Base-by-base conservation (phyloP, 371 early-diverging fungal species). In the Lichtheimia hyalospora region DNA sequence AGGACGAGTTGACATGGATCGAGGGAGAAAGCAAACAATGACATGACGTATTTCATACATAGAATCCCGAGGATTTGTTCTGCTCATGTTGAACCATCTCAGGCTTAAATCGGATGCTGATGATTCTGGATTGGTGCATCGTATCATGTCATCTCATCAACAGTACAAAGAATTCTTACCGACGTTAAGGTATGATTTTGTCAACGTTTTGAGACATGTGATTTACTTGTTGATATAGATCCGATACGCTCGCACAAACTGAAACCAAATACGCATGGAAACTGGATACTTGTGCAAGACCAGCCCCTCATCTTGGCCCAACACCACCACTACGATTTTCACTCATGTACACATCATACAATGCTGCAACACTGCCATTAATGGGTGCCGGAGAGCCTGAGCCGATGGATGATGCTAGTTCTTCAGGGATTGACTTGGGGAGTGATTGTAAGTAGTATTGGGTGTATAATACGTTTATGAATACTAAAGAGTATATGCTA, bases 241-340 rank as follows among this genome's bases (percentile, higher is more conserved):
- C 54, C n/a, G 56, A 73, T 51, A 79, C 79, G 5, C 64, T 75
- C 6, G 64, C 63, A 23, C 79, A 79, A 41, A 60, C 60, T 6
- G 59, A 68, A 43, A 58, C 60, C 7, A 67, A 57, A 13, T 65
- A 74, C 53, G 41, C 54, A 28, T 79, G 79, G 79, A 73, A 71
- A 5, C 41, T 79, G 4, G 70, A 68, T 24, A 63, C 73, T 8
- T 73, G 74, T 52, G 68, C 75, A 20, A 60, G 76, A n/a, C 79
- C 79, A n/a, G 70, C 79, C 16, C 68, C 74, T 15, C 72, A 79
- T 60, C 21, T 75, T 5, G 79, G 79, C 1, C 79, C 79, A n/a
- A 61, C 63, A 21, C 79, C 79, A 0, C 79, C 79, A 43, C 62
- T 75, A 24, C 70, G 75, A 55, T 54, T 57, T 10, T 59, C 64